These are phyloP conservation scores for Vigna mungo DNA, from an alignment of 306 rosid species.

Conservation along the genomic window DNA sequence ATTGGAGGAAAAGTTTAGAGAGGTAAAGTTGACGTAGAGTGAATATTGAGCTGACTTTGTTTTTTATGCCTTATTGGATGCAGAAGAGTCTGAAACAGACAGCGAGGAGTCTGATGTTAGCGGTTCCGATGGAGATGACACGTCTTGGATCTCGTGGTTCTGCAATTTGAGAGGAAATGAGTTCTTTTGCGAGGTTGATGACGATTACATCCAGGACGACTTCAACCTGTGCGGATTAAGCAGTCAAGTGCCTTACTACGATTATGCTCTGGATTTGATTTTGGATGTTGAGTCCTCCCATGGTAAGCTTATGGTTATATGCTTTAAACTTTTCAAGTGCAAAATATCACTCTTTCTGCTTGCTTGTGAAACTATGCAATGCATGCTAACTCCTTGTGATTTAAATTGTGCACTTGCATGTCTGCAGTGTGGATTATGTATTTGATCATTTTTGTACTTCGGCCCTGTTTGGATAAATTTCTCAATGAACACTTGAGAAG, in stretches of 20 bases:
- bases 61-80: conserved; percentile 43
- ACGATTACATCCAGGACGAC: conserved; percentile 96
- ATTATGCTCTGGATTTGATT: conserved; percentile 95
- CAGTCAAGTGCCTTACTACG: conserved; percentile 99
- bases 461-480: background rate
- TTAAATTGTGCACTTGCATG: conserved; percentile 2
- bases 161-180: conserved; percentile 98
- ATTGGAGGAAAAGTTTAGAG: background rate
- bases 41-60: conserved; percentile 30
- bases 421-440: background rate
- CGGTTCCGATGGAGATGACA: conserved; percentile 97
- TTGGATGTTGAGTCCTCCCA: conserved; percentile 98
- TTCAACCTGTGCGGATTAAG: conserved; percentile 95
- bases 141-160: conserved; percentile 99
- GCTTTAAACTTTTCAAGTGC: background rate
- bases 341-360: background rate
- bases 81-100: conserved; percentile 98
- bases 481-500: background rate
- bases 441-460: conserved; percentile 14
- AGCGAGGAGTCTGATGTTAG: conserved; percentile 98
- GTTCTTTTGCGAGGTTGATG: conserved; percentile 96
- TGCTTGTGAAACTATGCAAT: background rate
- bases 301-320: conserved; percentile 56
- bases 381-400: background rate
- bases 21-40: background rate